These are phyloP conservation scores for Colletotrichum somersetense DNA, from an alignment of 2,329 filamentous ascomycete species.

Conservation along the genomic window DNA sequence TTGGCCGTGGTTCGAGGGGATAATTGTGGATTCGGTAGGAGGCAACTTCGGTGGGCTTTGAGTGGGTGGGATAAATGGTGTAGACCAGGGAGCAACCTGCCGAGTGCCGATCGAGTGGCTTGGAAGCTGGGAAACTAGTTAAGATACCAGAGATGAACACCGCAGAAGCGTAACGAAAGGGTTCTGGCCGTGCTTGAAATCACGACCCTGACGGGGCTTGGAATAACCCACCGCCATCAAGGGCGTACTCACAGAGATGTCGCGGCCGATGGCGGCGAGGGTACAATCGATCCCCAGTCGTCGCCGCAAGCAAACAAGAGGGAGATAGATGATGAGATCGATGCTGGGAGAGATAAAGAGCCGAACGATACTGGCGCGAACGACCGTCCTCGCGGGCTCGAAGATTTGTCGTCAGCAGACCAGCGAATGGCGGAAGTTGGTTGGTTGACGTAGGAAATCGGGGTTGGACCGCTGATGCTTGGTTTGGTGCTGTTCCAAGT, in stretches of 20 bases:
- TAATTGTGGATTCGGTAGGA: slow-evolving; percentile 28
- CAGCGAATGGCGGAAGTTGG: slow-evolving; percentile 28
- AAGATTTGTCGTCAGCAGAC: slow-evolving; percentile 37
- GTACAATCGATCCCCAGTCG: not conserved
- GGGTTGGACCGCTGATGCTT: not conserved
- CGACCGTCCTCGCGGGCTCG: slow-evolving; percentile 27
- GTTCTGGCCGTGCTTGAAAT: not conserved
- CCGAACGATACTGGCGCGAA: slow-evolving; percentile 20
- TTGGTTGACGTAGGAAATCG: slow-evolving; percentile 27
- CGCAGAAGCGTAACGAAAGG: not conserved
- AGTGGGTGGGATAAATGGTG: slow-evolving; percentile 4
- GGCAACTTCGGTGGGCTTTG: slow-evolving; percentile 14
- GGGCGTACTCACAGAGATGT: slow-evolving; percentile 23
- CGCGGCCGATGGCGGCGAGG: not conserved
- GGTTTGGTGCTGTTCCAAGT: slow-evolving; percentile 4
- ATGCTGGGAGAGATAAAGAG: not conserved
- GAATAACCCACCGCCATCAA: slow-evolving; percentile 7
- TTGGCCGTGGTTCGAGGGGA: slow-evolving; percentile 9
- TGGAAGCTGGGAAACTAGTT: slow-evolving; percentile 3
- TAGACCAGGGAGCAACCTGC: slow-evolving; percentile 7
- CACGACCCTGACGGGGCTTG: not conserved
- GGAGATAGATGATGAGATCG: slow-evolving; percentile 3
- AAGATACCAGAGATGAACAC: not conserved
- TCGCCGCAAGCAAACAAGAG: slow-evolving; percentile 8
- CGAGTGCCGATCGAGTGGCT: slow-evolving; percentile 8